Conservation (phyloP, 495 filamentous ascomycete genomes). For the Cercophora sp. region DNA sequence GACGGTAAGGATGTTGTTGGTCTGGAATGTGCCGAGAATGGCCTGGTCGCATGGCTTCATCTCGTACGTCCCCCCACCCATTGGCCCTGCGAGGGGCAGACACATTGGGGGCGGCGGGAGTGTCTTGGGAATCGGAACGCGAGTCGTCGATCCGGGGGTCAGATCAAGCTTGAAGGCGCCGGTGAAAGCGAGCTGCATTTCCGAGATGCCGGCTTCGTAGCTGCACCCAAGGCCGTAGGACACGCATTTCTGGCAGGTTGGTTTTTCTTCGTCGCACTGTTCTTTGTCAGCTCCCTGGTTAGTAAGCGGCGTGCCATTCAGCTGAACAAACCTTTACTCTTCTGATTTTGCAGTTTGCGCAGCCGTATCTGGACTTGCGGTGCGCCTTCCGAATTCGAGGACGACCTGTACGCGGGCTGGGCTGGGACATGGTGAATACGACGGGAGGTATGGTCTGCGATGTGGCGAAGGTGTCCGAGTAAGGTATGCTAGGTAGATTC, state of each 20-base stretch:
- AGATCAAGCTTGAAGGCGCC: constrained; percentile 1
- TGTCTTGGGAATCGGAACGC: neutral
- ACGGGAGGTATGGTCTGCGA: no score
- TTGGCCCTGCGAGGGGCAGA: neutral
- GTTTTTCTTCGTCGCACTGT: constrained; percentile 5
- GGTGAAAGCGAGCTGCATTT: constrained; percentile 1
- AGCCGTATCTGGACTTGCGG: constrained; percentile 1
- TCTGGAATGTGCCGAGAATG: neutral
- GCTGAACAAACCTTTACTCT: neutral
- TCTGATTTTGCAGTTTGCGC: constrained; percentile 5
- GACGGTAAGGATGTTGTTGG: neutral
- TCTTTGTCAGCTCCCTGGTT: neutral
- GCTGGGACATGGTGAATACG: no score
- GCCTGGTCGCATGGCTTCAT: neutral
- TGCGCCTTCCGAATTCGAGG: neutral
- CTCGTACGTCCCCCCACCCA: neutral
- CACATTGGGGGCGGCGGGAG: neutral
- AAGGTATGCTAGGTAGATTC: no score
- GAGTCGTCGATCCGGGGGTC: neutral
- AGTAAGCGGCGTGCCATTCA: no score
- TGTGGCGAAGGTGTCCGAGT: no score
- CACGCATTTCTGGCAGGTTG: neutral
- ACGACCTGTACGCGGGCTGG: no score
- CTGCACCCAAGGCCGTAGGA: constrained; percentile 2
- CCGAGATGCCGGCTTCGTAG: neutral